These are phyloP conservation scores for Trichocomaceae sp. DNA, from an alignment of 2,329 filamentous ascomycete species.

Conservation along the genomic window DNA sequence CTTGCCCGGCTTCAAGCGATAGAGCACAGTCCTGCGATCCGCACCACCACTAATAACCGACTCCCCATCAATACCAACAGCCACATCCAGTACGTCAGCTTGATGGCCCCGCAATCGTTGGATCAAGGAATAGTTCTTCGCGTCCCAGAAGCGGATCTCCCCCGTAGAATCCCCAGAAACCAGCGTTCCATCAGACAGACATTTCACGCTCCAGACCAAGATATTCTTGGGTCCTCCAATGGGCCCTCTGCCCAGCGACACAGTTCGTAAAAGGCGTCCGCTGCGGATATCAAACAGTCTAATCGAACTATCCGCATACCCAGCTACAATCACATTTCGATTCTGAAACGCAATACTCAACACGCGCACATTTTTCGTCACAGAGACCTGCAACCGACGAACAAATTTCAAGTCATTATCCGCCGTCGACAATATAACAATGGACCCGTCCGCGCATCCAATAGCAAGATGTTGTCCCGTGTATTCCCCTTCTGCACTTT, in stretches of 20 bases:
- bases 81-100: constrained; percentile 85
- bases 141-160: constrained; percentile 88
- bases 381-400: constrained; percentile 64
- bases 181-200: constrained; percentile 78
- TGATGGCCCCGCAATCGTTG: constrained; percentile 83
- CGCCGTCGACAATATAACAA: constrained; percentile 79
- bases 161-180: constrained; percentile 93
- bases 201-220: constrained; percentile 89
- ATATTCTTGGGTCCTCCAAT: constrained; percentile 73
- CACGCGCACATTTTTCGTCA: constrained; percentile 75
- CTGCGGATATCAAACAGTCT: constrained; percentile 80
- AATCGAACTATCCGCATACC: constrained; percentile 95
- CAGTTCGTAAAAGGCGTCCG: constrained; percentile 67
- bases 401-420: constrained; percentile 78
- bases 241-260: constrained; percentile 77
- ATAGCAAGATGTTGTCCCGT: constrained; percentile 64
- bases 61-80: constrained; percentile 70
- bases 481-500: constrained; percentile 27
- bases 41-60: constrained; percentile 85
- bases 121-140: constrained; percentile 79
- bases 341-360: constrained; percentile 88
- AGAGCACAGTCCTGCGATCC: constrained; percentile 79
- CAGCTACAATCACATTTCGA: constrained; percentile 72
- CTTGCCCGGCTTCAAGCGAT: constrained; percentile 53
- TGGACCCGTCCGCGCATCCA: constrained; percentile 84